Conservation (phyloP, 2,329 filamentous ascomycete genomes). For the Colletotrichum gigasporum region DNA sequence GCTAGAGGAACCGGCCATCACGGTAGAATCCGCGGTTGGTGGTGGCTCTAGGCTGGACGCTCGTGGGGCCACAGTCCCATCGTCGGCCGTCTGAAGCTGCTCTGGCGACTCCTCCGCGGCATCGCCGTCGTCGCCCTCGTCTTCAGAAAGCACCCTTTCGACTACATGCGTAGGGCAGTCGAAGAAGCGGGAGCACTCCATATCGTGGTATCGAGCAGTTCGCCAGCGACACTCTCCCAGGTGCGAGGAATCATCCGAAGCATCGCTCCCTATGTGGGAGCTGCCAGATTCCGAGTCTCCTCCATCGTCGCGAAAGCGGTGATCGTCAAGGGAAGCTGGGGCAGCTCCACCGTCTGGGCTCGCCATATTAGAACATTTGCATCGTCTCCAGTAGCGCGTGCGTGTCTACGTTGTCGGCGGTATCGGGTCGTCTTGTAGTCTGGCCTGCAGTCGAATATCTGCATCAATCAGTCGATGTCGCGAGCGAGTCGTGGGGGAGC, state of each 20-base stretch:
- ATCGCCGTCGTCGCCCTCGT: conserved; percentile 33
- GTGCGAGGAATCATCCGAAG: conserved; percentile 29
- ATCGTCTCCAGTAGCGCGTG: conserved; percentile 15
- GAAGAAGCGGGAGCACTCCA: conserved; percentile 57
- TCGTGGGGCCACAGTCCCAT: neutral
- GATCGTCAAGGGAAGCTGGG: conserved; percentile 33
- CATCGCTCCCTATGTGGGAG: conserved; percentile 50
- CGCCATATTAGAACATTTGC: conserved; percentile 44
- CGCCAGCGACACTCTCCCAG: conserved; percentile 48
- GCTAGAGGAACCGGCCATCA: neutral
- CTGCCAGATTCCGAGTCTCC: conserved; percentile 42
- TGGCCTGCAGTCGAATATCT: neutral
- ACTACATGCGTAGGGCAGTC: conserved; percentile 59
- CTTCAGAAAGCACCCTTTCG: conserved; percentile 48
- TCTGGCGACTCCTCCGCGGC: conserved; percentile 1
- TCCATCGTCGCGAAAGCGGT: conserved; percentile 29
- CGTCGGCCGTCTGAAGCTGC: conserved; percentile 5
- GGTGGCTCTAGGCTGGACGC: neutral
- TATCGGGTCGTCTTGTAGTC: neutral
- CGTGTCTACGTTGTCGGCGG: neutral
- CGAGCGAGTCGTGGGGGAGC: conserved; percentile 15
- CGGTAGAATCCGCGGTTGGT: neutral
- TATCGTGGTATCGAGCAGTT: conserved; percentile 48
- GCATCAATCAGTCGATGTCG: conserved; percentile 26
- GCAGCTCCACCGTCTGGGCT: conserved; percentile 40